Base-by-base conservation (phyloP, 176 grass and related monocot species). In the Musa beccarii region DNA sequence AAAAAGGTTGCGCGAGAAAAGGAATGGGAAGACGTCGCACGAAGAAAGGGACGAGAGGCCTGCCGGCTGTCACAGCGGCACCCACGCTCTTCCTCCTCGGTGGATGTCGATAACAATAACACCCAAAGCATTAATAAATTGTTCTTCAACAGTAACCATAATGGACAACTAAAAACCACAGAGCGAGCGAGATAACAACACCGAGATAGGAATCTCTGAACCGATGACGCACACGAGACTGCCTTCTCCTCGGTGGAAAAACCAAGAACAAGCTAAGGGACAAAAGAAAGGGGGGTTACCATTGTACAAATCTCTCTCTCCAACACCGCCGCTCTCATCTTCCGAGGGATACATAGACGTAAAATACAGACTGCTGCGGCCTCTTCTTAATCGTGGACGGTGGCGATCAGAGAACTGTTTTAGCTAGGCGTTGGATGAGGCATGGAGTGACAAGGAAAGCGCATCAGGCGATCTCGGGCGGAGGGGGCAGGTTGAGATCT, bases 401-500 rank as follows among this genome's bases (percentile, higher is more conserved):
- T 15, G 65, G 16, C 15, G 10, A 68, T 68, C 15, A 68, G 21
- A 43, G 11, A 29, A 66, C 26, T 34, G 65, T 68, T 66, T 66
- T 22, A 66, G 65, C 13, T 43, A 43, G 34, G 34, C 34, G 5
- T 16, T 13, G 11, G 66, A 68, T 26, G 34, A 15, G 66, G 12
- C 14, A 9, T 15, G 66, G 13, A 1, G 69, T 19, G 21, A 43
- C 4, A 43, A 43, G 34, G 3, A 43, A 4, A 43, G 34, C 34
- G 6, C 34, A 12, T 72, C 69, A 72, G 9, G 9, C 49, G 17
- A 82, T 64, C 76, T 90, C 89, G 26, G 72, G 70, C 50, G 87
- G 87, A 14, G 93, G 93, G 0, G 75, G 93, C 11, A 82, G 69
- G 85, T 96, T 96, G 15, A 96, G 89, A 80, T 96, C 93, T 28